Percentiles rank a stretch among this genome's conserved stretches.
phyloP scores from a whole-genome alignment of 1,284 basidiomycete genomes.

The Ustilago vetiveriae region DNA sequence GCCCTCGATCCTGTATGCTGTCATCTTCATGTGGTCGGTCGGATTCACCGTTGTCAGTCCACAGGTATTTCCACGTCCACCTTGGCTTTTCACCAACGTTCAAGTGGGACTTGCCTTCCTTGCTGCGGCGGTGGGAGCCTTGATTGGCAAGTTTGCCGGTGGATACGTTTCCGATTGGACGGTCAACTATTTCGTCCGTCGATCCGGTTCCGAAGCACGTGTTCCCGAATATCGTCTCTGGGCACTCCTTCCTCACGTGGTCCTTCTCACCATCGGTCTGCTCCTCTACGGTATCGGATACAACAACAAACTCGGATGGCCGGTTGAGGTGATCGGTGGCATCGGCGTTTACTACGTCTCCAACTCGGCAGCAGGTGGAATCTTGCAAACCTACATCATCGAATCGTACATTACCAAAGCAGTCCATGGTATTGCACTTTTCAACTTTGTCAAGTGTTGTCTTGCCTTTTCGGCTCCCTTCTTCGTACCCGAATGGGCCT shows the following conservation, averaged over 20 bases:
- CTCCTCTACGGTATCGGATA: constrained; percentile 64
- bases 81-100: constrained; percentile 62
- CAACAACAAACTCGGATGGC: constrained; percentile 62
- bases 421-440: constrained; percentile 67
- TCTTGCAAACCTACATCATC: constrained; percentile 63
- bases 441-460: constrained; percentile 68
- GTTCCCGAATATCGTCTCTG: constrained; percentile 67
- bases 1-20: constrained; percentile 66
- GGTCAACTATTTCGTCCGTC: constrained; percentile 56
- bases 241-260: constrained; percentile 59
- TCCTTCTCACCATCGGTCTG: constrained; percentile 61
- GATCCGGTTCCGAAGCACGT: constrained; percentile 44
- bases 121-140: constrained; percentile 63
- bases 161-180: constrained; percentile 63
- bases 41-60: constrained; percentile 66
- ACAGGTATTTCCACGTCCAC: constrained; percentile 62
- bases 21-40: constrained; percentile 65
- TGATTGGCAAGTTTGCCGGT: constrained; percentile 67
- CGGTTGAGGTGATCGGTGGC: constrained; percentile 65
- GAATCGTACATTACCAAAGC: constrained; percentile 63
- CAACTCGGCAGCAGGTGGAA: constrained; percentile 32
- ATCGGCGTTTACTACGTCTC: constrained; percentile 64
- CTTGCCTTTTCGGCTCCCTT: constrained; percentile 67
- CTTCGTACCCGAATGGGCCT: constrained; percentile 65
- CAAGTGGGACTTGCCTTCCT: constrained; percentile 64